phyloP scores from a whole-genome alignment of 2,329 filamentous ascomycete genomes.

The Microsporum canis region DNA sequence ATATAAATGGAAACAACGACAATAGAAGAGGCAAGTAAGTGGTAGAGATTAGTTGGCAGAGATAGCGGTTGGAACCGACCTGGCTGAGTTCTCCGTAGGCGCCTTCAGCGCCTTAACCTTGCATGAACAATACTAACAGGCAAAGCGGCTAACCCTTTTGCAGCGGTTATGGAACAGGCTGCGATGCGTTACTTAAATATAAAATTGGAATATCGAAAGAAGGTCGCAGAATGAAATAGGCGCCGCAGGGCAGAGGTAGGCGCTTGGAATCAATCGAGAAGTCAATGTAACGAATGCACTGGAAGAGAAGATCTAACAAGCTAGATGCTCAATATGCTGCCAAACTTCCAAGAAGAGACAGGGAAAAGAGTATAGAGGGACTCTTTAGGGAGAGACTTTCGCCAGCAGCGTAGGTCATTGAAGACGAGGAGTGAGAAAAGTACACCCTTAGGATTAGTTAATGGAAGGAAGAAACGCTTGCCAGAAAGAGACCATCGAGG shows the following conservation, averaged over 20 bases:
- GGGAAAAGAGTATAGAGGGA: neutral
- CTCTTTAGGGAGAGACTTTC: neutral
- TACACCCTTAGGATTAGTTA: neutral
- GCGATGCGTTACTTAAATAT: neutral
- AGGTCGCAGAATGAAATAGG: neutral
- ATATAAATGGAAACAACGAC: neutral
- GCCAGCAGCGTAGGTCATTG: neutral
- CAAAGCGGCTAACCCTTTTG: neutral
- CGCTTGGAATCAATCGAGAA: conserved; percentile 1
- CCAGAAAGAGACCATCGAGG: neutral
- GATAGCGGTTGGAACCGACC: neutral
- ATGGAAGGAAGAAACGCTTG: neutral
- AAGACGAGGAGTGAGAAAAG: neutral
- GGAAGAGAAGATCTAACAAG: neutral
- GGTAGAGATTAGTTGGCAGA: neutral
- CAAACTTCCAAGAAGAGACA: neutral
- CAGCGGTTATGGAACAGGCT: conserved; percentile 1
- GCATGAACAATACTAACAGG: conserved; percentile 1
- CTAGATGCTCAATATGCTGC: neutral
- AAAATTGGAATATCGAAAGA: neutral
- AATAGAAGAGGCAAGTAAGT: neutral
- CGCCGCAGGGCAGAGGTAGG: conserved; percentile 4
- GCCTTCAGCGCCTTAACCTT: conserved; percentile 2
- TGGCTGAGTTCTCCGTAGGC: neutral
- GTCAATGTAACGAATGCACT: neutral